phyloP scores from a whole-genome alignment of 2,329 filamentous ascomycete genomes.

The Penicillium verrucosum region DNA sequence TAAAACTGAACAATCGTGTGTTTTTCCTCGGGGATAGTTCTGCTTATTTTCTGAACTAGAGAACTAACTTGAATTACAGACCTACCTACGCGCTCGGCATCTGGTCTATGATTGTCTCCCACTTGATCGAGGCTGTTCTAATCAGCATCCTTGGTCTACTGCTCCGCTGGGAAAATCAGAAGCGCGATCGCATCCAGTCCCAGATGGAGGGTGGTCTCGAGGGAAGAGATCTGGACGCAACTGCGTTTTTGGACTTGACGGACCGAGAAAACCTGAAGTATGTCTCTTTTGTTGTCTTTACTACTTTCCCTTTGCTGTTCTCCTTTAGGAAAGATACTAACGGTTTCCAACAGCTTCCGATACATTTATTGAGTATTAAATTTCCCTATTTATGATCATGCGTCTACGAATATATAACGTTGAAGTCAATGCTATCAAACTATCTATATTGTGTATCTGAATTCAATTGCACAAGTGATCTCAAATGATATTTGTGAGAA shows the following conservation, averaged over 20 bases:
- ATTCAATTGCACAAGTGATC: no score
- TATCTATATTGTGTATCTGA: no score
- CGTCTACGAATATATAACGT: no score
- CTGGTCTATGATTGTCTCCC: constrained; percentile 56
- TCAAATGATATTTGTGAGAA: no score
- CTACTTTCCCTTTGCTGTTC: not conserved
- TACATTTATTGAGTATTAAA: constrained; percentile 14
- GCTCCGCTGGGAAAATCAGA: constrained; percentile 50
- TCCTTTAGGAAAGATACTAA: not conserved
- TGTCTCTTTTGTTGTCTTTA: not conserved
- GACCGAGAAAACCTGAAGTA: constrained; percentile 53
- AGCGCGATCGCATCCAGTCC: constrained; percentile 49
- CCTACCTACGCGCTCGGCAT: constrained; percentile 52
- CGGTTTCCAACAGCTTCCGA: constrained; percentile 10
- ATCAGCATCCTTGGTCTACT: constrained; percentile 47
- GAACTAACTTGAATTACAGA: constrained; percentile 18
- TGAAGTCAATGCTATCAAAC: no score
- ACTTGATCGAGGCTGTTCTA: constrained; percentile 51
- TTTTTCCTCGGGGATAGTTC: not conserved
- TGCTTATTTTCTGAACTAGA: not conserved
- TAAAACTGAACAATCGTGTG: constrained; percentile 50
- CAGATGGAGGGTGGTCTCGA: constrained; percentile 46
- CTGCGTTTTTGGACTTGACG: constrained; percentile 54
- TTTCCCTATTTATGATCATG: not conserved
- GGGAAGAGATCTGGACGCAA: constrained; percentile 48